phyloP scores from a whole-genome alignment of 805 yeast species.

The Barnettozyma sp. region DNA sequence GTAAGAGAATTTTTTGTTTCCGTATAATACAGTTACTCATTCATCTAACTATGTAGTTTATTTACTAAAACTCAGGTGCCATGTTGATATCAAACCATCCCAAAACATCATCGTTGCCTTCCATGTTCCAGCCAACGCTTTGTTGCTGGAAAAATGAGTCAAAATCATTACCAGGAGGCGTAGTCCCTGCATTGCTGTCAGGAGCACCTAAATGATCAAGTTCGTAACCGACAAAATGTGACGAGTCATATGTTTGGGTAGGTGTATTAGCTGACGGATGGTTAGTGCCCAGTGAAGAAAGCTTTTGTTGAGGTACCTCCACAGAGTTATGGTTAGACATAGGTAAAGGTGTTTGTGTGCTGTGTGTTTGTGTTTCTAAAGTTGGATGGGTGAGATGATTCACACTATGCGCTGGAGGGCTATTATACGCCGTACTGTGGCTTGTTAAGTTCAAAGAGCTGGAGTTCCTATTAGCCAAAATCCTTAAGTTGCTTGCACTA shows the following conservation, averaged over 20 bases:
- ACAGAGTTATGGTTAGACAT: too few species aligned
- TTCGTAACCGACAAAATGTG: slow-evolving; percentile 12
- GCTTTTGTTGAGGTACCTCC: too few species aligned
- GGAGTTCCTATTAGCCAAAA: slow-evolving; percentile 16
- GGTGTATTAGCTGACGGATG: too few species aligned
- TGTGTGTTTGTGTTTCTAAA: neutral
- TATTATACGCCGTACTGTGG: slow-evolving; percentile 3
- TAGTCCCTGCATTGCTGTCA: neutral
- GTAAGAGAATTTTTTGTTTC: slow-evolving; percentile 3
- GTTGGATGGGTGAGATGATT: neutral
- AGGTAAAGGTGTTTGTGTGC: slow-evolving; percentile 6
- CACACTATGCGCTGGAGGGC: slow-evolving; percentile 1
- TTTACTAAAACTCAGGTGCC: slow-evolving; percentile 48
- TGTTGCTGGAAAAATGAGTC: slow-evolving; percentile 73
- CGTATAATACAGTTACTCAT: neutral
- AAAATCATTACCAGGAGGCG: slow-evolving; percentile 24
- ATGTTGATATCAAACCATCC: slow-evolving; percentile 90
- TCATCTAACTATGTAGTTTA: neutral
- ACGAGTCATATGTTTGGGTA: slow-evolving; percentile 9
- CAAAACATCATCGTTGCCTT: slow-evolving; percentile 79
- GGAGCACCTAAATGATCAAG: slow-evolving; percentile 11
- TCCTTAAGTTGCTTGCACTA: slow-evolving; percentile 13
- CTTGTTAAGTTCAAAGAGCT: slow-evolving; percentile 4
- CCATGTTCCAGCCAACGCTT: slow-evolving; percentile 72
- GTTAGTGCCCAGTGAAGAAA: too few species aligned